These are phyloP conservation scores for Allantophomopsis lycopodina DNA, from an alignment of 2,329 filamentous ascomycete genomes.

Conservation along the genomic window DNA sequence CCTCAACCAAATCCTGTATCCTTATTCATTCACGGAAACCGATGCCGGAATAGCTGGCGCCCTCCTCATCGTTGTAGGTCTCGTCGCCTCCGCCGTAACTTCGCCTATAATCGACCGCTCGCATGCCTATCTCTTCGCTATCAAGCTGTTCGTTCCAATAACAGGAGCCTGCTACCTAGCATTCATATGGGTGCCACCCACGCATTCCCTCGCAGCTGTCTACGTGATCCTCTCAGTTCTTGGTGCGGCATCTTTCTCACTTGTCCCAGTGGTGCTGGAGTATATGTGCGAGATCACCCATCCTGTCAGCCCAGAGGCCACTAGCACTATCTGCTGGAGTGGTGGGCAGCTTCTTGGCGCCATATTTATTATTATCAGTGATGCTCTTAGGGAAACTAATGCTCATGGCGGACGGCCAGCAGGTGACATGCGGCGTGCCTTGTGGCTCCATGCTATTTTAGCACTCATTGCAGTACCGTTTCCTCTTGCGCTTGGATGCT, in stretches of 20 bases:
- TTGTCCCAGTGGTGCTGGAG: slow-evolving; percentile 78
- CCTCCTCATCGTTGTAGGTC: slow-evolving; percentile 76
- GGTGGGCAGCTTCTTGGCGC: slow-evolving; percentile 78
- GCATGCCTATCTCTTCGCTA: slow-evolving; percentile 61
- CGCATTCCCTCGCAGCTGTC: slow-evolving; percentile 43
- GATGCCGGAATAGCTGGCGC: slow-evolving; percentile 84
- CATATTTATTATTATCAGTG: slow-evolving; percentile 71
- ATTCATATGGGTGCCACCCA: slow-evolving; percentile 66
- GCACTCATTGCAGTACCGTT: slow-evolving; percentile 50
- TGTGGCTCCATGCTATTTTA: slow-evolving; percentile 70
- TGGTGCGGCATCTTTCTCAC: slow-evolving; percentile 65
- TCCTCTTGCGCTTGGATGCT: slow-evolving; percentile 55
- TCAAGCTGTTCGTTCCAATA: slow-evolving; percentile 63
- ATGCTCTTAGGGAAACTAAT: slow-evolving; percentile 46
- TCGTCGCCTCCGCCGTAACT: slow-evolving; percentile 61
- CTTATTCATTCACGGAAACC: slow-evolving; percentile 73
- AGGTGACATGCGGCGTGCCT: slow-evolving; percentile 56
- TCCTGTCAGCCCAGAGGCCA: slow-evolving; percentile 76
- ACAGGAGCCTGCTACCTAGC: slow-evolving; percentile 60
- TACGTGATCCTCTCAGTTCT: slow-evolving; percentile 65
- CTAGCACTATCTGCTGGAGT: slow-evolving; percentile 71
- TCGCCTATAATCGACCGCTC: slow-evolving; percentile 77
- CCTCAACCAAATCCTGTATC: slow-evolving; percentile 78
- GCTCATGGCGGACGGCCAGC: slow-evolving; percentile 34
- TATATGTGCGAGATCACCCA: slow-evolving; percentile 78